Conservation (phyloP, 2,329 filamentous ascomycete genomes). For the Macrophomina pseudophaseolina region DNA sequence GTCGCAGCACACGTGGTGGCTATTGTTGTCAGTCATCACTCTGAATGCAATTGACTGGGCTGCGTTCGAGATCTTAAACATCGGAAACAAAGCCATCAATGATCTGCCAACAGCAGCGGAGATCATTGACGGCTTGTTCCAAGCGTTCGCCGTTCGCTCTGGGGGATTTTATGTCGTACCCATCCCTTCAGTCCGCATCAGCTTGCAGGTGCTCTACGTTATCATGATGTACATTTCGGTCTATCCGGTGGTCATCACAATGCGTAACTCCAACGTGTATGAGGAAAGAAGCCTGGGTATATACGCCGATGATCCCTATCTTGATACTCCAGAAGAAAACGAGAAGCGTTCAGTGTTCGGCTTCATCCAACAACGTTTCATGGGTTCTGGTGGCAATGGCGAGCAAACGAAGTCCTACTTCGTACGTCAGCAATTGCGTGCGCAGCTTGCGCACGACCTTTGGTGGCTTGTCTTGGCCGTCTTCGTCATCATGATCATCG, state of each 20-base stretch:
- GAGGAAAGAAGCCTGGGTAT: constrained; percentile 67
- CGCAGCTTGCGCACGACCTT: constrained; percentile 53
- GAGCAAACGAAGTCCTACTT: constrained; percentile 44
- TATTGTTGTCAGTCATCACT: constrained; percentile 56
- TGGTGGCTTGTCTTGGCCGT: constrained; percentile 53
- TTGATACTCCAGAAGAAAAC: background rate
- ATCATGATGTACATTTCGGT: constrained; percentile 71
- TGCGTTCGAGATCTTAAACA: constrained; percentile 59
- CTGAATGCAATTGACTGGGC: constrained; percentile 62
- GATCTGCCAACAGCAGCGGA: constrained; percentile 52
- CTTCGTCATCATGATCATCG: constrained; percentile 54
- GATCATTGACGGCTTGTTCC: constrained; percentile 63
- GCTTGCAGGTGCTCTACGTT: constrained; percentile 63
- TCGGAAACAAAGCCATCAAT: constrained; percentile 58
- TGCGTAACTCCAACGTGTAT: constrained; percentile 64
- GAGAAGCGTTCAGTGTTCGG: constrained; percentile 27
- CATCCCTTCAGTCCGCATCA: constrained; percentile 57
- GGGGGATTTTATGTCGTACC: constrained; percentile 58
- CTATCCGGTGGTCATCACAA: constrained; percentile 66
- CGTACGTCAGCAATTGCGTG: constrained; percentile 50
- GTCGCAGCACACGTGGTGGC: constrained; percentile 63
- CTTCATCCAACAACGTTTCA: constrained; percentile 27
- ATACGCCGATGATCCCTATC: constrained; percentile 51
- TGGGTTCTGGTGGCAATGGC: background rate
- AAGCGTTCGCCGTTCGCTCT: constrained; percentile 58